Conservation (phyloP, 176 grass and related monocot species). For the Miscanthus lutarioriparius region DNA sequence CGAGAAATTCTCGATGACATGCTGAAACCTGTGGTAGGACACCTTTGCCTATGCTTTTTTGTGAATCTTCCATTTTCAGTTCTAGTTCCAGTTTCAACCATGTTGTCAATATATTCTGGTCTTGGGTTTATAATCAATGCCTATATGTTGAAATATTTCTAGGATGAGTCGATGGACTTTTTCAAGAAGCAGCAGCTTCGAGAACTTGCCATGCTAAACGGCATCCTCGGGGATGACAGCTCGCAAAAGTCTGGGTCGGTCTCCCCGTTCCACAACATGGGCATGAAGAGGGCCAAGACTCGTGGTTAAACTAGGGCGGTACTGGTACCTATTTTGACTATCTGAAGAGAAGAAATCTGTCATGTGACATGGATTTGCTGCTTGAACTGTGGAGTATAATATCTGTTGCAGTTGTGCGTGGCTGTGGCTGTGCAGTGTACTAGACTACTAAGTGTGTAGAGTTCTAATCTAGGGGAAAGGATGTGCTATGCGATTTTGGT, state of each 20-base stretch:
- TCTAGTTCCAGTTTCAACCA: not conserved
- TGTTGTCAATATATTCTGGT: not conserved
- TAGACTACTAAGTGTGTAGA: not conserved
- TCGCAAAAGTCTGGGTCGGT: slow-evolving; percentile 38
- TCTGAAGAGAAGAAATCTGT: not conserved
- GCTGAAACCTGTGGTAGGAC: slow-evolving; percentile 49
- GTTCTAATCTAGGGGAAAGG: not conserved
- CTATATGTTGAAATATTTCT: not conserved
- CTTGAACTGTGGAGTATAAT: not conserved
- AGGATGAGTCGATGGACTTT: slow-evolving; percentile 51
- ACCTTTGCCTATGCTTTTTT: not conserved
- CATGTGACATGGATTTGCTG: not conserved
- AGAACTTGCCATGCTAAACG: slow-evolving; percentile 51
- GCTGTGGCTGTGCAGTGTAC: not conserved
- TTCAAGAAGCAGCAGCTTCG: slow-evolving; percentile 56
- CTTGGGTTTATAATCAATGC: not conserved
- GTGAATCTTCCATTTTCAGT: not conserved
- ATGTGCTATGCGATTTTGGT: slow-evolving; percentile 26
- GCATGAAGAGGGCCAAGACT: slow-evolving; percentile 57
- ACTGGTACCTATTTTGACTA: not conserved
- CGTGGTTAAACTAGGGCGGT: slow-evolving; percentile 9
- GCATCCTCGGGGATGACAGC: slow-evolving; percentile 43
- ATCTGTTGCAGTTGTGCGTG: not conserved
- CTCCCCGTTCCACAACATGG: slow-evolving; percentile 43
- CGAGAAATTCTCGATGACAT: slow-evolving; percentile 42